These are phyloP conservation scores for Tulasnella sp. DNA, from an alignment of 768 basidiomycete genomes.

Conservation along the genomic window DNA sequence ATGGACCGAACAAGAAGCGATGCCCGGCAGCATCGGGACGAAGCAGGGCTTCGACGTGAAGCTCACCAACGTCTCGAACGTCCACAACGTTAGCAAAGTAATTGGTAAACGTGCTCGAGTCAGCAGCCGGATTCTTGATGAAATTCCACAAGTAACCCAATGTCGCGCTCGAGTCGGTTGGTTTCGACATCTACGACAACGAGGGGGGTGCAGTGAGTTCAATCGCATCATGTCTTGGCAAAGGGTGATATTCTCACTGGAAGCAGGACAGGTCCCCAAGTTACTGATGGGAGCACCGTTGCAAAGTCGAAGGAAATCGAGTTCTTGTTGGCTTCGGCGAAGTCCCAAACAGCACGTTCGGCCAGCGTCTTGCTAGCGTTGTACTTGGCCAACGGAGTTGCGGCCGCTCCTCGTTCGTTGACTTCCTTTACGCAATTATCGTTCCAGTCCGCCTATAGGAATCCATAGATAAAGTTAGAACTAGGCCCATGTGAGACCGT, in stretches of 20 bases:
- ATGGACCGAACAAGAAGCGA: neutral
- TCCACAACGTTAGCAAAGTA: neutral
- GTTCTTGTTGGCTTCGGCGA: slow-evolving; percentile 27
- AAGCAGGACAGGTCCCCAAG: neutral
- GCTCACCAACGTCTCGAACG: neutral
- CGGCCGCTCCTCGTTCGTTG: slow-evolving; percentile 31
- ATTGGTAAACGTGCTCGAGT: neutral
- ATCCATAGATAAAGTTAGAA: neutral
- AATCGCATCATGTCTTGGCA: neutral
- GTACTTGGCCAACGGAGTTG: slow-evolving; percentile 31
- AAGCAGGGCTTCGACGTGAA: neutral
- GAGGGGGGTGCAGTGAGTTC: neutral
- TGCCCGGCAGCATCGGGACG: neutral
- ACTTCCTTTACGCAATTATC: slow-evolving; percentile 30
- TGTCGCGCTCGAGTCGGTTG: neutral
- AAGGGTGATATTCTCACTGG: neutral
- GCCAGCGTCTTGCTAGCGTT: slow-evolving; percentile 29
- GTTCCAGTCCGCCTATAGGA: slow-evolving; percentile 34
- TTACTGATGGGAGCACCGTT: slow-evolving; percentile 31
- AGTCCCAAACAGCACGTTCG: slow-evolving; percentile 27
- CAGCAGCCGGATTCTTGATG: neutral
- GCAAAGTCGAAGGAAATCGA: slow-evolving; percentile 30
- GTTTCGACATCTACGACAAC: neutral
- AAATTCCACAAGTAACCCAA: neutral
- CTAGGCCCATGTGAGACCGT: neutral